Percentiles rank a stretch among this genome's conserved stretches.
Evolutionary conservation across 2,329 filamentous ascomycete species (phyloP).

Genomic region (Epicoccum sorghinum): DNA sequence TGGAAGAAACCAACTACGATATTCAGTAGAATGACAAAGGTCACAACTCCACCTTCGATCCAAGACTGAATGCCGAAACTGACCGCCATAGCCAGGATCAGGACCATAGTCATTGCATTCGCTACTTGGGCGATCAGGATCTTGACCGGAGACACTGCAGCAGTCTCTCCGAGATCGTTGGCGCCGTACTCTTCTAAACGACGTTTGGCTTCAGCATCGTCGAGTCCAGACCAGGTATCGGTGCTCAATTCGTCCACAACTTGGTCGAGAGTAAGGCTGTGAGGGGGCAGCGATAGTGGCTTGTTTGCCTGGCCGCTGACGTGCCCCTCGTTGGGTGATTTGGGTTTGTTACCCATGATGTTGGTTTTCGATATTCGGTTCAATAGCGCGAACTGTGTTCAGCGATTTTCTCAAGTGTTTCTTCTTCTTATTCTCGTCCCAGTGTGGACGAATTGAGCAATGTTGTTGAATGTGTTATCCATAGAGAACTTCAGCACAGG

Average conservation of each 20-base stretch:
- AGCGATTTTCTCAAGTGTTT: slow-evolving; percentile 11
- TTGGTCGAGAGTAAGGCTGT: slow-evolving; percentile 60
- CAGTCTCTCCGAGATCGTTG: slow-evolving; percentile 74
- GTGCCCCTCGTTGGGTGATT: slow-evolving; percentile 32
- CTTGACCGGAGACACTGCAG: slow-evolving; percentile 71
- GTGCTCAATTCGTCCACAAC: slow-evolving; percentile 64
- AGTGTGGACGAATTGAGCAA: slow-evolving; percentile 31
- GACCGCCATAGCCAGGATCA: slow-evolving; percentile 57
- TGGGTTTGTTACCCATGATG: slow-evolving; percentile 31
- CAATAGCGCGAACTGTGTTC: background rate
- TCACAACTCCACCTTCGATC: slow-evolving; percentile 57
- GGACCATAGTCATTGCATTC: slow-evolving; percentile 77
- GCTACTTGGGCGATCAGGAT: slow-evolving; percentile 74
- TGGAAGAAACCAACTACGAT: slow-evolving; percentile 55
- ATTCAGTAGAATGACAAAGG: slow-evolving; percentile 54
- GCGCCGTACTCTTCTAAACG: slow-evolving; percentile 66
- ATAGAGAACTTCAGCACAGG: slow-evolving; percentile 38
- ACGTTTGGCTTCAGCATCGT: slow-evolving; percentile 63
- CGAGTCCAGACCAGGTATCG: slow-evolving; percentile 70
- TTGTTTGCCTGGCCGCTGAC: slow-evolving; percentile 52
- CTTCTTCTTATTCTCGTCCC: slow-evolving; percentile 29
- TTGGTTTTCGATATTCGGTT: background rate
- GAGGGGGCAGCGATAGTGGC: slow-evolving; percentile 66
- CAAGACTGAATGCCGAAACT: slow-evolving; percentile 55
- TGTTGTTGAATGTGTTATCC: slow-evolving; percentile 24